Conservation (phyloP, 306 rosid species). For the Purshia tridentata region DNA sequence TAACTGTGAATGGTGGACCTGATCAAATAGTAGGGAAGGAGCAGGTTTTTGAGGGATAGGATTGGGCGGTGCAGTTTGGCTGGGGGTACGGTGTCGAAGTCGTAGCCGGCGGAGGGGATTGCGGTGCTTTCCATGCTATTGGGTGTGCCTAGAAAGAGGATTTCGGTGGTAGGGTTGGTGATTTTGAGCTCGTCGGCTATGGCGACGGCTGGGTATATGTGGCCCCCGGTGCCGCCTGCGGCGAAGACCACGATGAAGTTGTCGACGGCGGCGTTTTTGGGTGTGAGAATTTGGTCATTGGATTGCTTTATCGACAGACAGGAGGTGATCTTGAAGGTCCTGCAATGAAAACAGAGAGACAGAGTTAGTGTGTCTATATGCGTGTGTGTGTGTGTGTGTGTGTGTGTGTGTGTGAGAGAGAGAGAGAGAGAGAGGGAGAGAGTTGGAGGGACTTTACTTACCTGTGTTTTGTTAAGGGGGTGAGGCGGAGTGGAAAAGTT, state of each 20-base stretch:
- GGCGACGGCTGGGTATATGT: conserved; percentile 68
- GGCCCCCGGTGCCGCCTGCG: conserved; percentile 72
- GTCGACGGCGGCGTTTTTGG: conserved; percentile 26
- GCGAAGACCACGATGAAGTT: conserved; percentile 60
- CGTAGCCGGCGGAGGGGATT: too few relatives aligned
- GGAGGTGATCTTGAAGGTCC: conserved; percentile 30
- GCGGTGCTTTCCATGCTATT: conserved; percentile 68
- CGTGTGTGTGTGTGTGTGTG: too few relatives aligned
- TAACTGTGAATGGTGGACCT: too few relatives aligned
- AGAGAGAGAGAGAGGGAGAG: conserved; percentile 9
- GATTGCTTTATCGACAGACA: conserved; percentile 38
- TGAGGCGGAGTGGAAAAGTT: conserved; percentile 10
- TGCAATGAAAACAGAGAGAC: conserved; percentile 23
- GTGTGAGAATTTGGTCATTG: conserved; percentile 19
- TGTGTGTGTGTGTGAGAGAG: neutral
- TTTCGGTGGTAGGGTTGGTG: conserved; percentile 38
- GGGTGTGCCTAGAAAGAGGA: conserved; percentile 65
- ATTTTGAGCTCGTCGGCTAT: conserved; percentile 69
- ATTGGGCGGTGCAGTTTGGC: too few relatives aligned
- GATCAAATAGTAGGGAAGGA: too few relatives aligned
- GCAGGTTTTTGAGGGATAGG: too few relatives aligned
- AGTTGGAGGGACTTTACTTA: conserved; percentile 27
- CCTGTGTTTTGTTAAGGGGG: conserved; percentile 19
- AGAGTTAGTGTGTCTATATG: neutral
- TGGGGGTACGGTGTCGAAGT: too few relatives aligned